Percentiles rank a stretch among this genome's conserved stretches.
These are phyloP conservation scores for Gastrodia elata DNA, from an alignment of 106 monocot genomes.

Conservation along the genomic window DNA sequence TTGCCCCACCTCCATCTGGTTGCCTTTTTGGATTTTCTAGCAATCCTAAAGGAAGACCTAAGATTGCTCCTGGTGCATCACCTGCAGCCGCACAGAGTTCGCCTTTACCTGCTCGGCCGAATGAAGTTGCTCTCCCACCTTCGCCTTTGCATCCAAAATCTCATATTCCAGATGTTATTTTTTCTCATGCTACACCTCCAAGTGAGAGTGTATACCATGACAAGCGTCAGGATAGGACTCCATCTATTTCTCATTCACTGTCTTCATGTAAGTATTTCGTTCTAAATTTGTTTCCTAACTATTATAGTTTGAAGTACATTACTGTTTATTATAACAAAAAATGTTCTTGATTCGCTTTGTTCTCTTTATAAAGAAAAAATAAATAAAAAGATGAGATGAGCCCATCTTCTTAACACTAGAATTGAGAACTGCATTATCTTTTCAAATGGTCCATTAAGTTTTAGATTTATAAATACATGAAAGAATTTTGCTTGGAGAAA, in stretches of 20 bases:
- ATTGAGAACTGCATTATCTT: neutral
- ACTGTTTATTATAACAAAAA: neutral
- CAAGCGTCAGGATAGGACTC: conserved; percentile 18
- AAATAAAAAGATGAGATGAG: neutral
- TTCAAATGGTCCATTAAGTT: neutral
- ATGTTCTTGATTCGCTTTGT: neutral
- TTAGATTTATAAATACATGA: neutral
- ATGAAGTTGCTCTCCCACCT: conserved; percentile 23
- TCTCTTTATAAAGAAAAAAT: neutral
- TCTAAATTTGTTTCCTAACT: neutral
- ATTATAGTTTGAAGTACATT: neutral
- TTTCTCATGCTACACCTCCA: conserved; percentile 60
- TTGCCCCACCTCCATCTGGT: conserved; percentile 19
- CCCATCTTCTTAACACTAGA: neutral
- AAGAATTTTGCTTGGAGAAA: neutral
- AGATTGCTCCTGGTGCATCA: conserved; percentile 21
- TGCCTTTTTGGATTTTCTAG: conserved; percentile 16
- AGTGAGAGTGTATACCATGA: conserved; percentile 23
- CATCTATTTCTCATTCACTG: conserved; percentile 30
- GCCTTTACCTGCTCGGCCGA: conserved; percentile 10
- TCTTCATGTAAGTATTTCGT: conserved; percentile 62
- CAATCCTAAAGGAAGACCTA: conserved; percentile 15
- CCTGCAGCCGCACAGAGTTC: conserved; percentile 6
- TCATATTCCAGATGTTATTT: conserved; percentile 41
- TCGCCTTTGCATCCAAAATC: conserved; percentile 14